phyloP scores from a whole-genome alignment of 179 eudicot genomes.

The Corrigiola litoralis region DNA sequence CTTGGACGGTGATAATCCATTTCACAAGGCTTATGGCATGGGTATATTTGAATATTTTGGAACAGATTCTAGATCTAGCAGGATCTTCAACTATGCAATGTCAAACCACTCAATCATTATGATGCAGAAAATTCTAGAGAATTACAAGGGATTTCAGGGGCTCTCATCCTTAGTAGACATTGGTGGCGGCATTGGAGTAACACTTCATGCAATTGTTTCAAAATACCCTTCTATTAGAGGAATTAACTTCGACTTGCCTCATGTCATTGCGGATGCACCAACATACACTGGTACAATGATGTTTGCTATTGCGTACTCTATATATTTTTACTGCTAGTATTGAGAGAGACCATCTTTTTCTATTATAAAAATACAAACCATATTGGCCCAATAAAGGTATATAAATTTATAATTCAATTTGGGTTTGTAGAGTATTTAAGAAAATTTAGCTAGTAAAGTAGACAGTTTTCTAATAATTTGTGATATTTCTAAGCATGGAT shows the following conservation, averaged over 20 bases:
- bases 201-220: slow-evolving; percentile 28
- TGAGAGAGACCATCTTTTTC: no score
- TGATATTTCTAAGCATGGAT: no score
- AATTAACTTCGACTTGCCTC: slow-evolving; percentile 36
- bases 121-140: slow-evolving; percentile 28
- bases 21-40: slow-evolving; percentile 28
- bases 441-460: no score
- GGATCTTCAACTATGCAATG: slow-evolving; percentile 30
- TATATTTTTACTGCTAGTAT: no score
- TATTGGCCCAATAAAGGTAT: no score
- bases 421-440: no score
- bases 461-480: no score
- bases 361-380: no score
- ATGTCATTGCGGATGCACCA: slow-evolving; percentile 28
- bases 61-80: slow-evolving; percentile 19
- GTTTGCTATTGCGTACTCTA: no score
- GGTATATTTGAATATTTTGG: slow-evolving; percentile 18
- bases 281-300: slow-evolving; percentile 19
- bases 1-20: slow-evolving; percentile 27
- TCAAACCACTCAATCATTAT: slow-evolving; percentile 27
- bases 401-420: no score
- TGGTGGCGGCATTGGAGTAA: slow-evolving; percentile 30
- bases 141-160: slow-evolving; percentile 28
- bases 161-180: slow-evolving; percentile 29
- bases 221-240: slow-evolving; percentile 26